Conservation (phyloP, 2,329 filamentous ascomycete species). For the Cryphonectria radicalis region DNA sequence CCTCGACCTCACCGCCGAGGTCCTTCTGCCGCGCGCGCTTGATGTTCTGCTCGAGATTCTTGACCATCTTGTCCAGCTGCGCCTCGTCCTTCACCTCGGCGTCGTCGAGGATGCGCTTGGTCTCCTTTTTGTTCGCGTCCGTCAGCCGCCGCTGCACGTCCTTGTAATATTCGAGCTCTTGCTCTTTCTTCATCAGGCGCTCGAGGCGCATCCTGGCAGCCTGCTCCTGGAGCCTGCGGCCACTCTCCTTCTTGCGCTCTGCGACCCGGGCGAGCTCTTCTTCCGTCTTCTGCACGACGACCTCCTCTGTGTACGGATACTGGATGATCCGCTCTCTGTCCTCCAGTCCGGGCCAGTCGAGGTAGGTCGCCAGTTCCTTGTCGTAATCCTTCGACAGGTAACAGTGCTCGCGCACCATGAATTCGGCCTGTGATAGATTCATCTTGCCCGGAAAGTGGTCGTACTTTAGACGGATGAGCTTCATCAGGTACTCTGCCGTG, state of each 20-base stretch:
- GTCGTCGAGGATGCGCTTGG: conserved; percentile 80
- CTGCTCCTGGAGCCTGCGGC: conserved; percentile 88
- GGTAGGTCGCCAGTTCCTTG: conserved; percentile 71
- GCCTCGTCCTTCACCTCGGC: conserved; percentile 92
- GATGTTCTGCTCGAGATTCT: conserved; percentile 88
- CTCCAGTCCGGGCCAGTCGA: conserved; percentile 92
- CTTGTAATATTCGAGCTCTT: conserved; percentile 93
- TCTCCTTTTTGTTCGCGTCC: conserved; percentile 88
- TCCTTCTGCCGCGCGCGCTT: conserved; percentile 92
- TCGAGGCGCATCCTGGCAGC: conserved; percentile 97
- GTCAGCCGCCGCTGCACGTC: conserved; percentile 74
- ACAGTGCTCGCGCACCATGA: conserved; percentile 85
- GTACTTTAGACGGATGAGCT: conserved; percentile 89
- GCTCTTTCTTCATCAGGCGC: conserved; percentile 92
- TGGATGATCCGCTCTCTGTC: conserved; percentile 89
- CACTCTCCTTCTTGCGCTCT: conserved; percentile 94
- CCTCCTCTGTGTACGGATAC: conserved; percentile 90
- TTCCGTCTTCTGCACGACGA: conserved; percentile 88
- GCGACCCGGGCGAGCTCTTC: conserved; percentile 90
- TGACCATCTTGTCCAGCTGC: conserved; percentile 81
- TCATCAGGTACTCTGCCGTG: conserved; percentile 86
- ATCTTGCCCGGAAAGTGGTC: conserved; percentile 86
- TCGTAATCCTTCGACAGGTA: conserved; percentile 88
- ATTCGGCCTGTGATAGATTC: conserved; percentile 83
- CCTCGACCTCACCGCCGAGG: conserved; percentile 78